Conservation (phyloP, 2,329 filamentous ascomycete genomes). For the Ophiostoma triangulosporum region DNA sequence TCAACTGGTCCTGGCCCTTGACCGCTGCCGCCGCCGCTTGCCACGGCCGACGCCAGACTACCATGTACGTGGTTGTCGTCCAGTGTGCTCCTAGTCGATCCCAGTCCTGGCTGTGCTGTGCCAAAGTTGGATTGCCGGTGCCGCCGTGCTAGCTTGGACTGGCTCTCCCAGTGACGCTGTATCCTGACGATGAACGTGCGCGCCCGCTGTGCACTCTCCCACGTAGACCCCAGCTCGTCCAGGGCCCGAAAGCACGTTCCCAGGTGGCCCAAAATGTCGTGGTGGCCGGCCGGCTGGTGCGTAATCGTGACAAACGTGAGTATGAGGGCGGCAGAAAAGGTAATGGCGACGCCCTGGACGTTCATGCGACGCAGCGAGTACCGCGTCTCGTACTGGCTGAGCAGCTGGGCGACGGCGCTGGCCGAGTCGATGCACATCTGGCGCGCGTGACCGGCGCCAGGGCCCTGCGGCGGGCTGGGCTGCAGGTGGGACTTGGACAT, state of each 20-base stretch:
- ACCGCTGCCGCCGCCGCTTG: neutral
- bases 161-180: constrained; percentile 6
- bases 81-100: neutral
- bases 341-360: constrained; percentile 29
- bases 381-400: constrained; percentile 26
- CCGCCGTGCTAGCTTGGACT: neutral
- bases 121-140: neutral
- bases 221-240: constrained; percentile 3
- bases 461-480: neutral
- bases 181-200: constrained; percentile 4
- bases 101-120: neutral
- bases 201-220: neutral
- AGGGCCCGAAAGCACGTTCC: constrained; percentile 4
- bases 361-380: constrained; percentile 30
- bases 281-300: neutral
- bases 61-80: neutral
- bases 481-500: constrained; percentile 18
- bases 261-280: neutral
- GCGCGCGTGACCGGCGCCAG: constrained; percentile 18
- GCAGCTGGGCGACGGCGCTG: constrained; percentile 24
- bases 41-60: neutral
- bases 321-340: constrained; percentile 28
- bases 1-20: neutral
- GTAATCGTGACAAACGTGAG: constrained; percentile 19
- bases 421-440: constrained; percentile 29